Conservation (phyloP, 345 rosid genomes). For the Dovyalis caffra region DNA sequence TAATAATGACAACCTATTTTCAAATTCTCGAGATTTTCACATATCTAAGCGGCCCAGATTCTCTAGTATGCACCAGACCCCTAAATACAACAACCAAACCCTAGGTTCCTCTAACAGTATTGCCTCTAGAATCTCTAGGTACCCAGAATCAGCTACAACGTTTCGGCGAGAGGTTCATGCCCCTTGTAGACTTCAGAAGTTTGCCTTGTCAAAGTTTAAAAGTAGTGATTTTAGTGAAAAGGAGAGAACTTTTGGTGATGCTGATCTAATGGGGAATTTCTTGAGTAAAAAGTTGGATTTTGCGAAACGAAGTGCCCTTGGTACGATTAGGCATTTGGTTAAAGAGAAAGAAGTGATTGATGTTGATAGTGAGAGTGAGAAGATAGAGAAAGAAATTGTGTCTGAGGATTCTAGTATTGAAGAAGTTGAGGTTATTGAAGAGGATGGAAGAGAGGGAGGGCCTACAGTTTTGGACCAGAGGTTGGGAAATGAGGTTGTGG, state of each 20-base stretch:
- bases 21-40: constrained; percentile 42
- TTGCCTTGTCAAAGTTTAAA: constrained; percentile 33
- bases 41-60: constrained; percentile 60
- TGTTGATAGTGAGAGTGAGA: constrained; percentile 37
- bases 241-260: constrained; percentile 7
- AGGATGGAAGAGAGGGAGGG: constrained; percentile 31
- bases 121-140: constrained; percentile 55
- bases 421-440: constrained; percentile 42
- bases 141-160: constrained; percentile 57
- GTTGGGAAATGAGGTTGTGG: background rate
- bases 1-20: background rate
- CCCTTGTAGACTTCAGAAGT: constrained; percentile 63
- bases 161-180: constrained; percentile 69
- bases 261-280: constrained; percentile 37
- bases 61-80: constrained; percentile 33
- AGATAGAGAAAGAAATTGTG: constrained; percentile 23
- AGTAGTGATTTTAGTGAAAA: constrained; percentile 20
- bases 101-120: constrained; percentile 40
- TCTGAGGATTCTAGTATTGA: constrained; percentile 59
- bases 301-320: constrained; percentile 46
- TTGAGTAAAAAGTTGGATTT: constrained; percentile 28
- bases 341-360: constrained; percentile 44
- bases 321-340: constrained; percentile 32
- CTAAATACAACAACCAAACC: constrained; percentile 19
- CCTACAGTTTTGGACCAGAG: constrained; percentile 23